Base-by-base conservation (phyloP, 768 basidiomycete genomes). In the Leccinum pellstonianum region DNA sequence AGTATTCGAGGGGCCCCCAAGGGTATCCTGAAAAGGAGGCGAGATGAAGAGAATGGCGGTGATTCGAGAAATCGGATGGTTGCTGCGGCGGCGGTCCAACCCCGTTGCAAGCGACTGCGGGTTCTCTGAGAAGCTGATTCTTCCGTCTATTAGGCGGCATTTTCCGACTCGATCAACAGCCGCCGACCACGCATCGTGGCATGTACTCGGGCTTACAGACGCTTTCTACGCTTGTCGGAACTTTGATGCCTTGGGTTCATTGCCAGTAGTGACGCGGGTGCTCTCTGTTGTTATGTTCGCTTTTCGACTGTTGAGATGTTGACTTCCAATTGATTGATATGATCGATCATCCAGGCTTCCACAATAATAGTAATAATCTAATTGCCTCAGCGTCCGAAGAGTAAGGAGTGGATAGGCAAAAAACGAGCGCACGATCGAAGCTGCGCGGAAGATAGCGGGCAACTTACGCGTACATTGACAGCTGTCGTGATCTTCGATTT, bases 221-320 rank as follows among this genome's bases (percentile, higher is more conserved):
- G 70, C 1, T 6, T 38, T 2, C 74, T 5, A 61, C 63, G 35
- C 69, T 75, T 4, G 68, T 73, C 46, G 72, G 70, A 21, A 66
- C 70, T 4, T 19, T 75, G 55, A 69, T 73, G 64, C 65, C 70
- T 3, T 74, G 72, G 72, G 58, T 70, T 23, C 66, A 62, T 25
- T 73, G 59, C 21, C 50, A 54, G 46, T 52, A 54, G 52, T 58
- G 56, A 52, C 19, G 27, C 10, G 52, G 10, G 15, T 19, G n/a
- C 19, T 2, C 41, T 4, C 41, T 43, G 10, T 46, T 46, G 9
- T 7, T 31, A n/a, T n/a, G 5, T 50, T 10, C 29, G 7, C 21
- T 48, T 12, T 23, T 43, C 41, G 41, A 11, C n/a, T 43, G 17
- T 43, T n/a, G 38, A 41, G 7, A 43, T 10, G 38, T 27, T 27